Percentiles rank a stretch among this genome's conserved stretches.
phyloP scores from a whole-genome alignment of 2,329 filamentous ascomycete species.

The Neonectria faginata region DNA sequence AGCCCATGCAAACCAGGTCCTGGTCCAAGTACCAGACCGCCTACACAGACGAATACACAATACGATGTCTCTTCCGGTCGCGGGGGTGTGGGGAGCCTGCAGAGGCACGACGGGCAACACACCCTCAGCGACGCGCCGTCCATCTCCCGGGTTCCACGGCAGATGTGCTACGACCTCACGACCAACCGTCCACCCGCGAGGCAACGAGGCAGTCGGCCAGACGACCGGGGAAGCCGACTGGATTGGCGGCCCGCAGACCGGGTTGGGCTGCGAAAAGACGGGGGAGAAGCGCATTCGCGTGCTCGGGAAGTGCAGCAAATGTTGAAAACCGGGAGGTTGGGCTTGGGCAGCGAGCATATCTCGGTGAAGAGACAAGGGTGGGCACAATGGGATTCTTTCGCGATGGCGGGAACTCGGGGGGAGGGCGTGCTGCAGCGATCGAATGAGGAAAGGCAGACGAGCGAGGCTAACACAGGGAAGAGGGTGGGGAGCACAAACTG shows the following conservation, averaged over 20 bases:
- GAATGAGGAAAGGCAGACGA: conserved; percentile 4
- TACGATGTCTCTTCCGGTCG: background rate
- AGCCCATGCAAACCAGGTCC: background rate
- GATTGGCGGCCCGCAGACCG: conserved; percentile 3
- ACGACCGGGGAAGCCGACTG: background rate
- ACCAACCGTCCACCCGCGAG: too few species aligned
- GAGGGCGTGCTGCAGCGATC: background rate
- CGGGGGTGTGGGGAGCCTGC: background rate
- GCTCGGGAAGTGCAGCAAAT: background rate
- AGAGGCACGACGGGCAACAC: background rate
- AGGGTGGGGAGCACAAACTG: background rate
- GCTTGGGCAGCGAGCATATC: conserved; percentile 2
- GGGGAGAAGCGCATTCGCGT: too few species aligned
- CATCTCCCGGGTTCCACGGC: conserved; percentile 7
- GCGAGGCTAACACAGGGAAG: background rate
- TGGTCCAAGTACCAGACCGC: background rate
- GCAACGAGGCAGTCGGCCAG: background rate
- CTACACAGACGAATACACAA: background rate
- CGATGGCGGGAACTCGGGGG: background rate
- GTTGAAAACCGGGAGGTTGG: background rate
- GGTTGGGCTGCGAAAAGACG: background rate
- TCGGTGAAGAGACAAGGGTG: conserved; percentile 3
- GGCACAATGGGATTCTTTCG: too few species aligned
- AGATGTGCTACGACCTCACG: background rate
- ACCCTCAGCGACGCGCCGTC: conserved; percentile 7